These are phyloP conservation scores for Nidula niveotomentosa DNA, from an alignment of 1,284 basidiomycete genomes.

Conservation along the genomic window DNA sequence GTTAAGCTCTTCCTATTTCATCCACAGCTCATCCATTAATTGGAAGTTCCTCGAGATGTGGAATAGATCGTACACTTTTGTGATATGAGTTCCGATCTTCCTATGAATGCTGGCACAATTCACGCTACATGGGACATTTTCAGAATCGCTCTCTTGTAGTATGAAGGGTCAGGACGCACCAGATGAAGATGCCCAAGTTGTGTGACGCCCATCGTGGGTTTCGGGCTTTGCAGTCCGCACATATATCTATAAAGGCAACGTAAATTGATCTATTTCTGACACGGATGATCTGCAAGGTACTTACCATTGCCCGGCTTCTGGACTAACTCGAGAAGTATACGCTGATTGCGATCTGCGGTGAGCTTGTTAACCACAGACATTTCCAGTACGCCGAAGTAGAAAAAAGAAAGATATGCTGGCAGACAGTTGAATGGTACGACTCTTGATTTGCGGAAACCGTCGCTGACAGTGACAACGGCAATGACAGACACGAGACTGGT, in stretches of 20 bases:
- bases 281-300: slow-evolving; percentile 10
- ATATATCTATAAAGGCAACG: slow-evolving; percentile 51
- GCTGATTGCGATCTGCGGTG: slow-evolving; percentile 67
- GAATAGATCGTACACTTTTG: slow-evolving; percentile 63
- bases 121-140: slow-evolving; percentile 42
- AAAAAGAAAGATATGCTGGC: neutral
- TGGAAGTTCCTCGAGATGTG: neutral
- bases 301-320: slow-evolving; percentile 75
- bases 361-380: slow-evolving; percentile 54
- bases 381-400: slow-evolving; percentile 6
- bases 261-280: slow-evolving; percentile 7
- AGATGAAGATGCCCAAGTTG: slow-evolving; percentile 81
- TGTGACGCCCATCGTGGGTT: slow-evolving; percentile 82
- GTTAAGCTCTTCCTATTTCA: slow-evolving; percentile 75
- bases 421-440: neutral
- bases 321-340: slow-evolving; percentile 64
- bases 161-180: slow-evolving; percentile 39
- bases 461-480: too few relatives aligned
- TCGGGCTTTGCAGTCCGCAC: slow-evolving; percentile 82
- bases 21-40: neutral
- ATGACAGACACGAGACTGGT: too few relatives aligned
- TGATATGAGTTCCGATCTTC: slow-evolving; percentile 85
- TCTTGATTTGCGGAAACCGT: too few relatives aligned
- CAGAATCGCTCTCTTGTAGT: too few relatives aligned
- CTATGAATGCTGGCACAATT: slow-evolving; percentile 85